A percentile compares a stretch with the other conserved stretches of the same genome.
These are phyloP conservation scores for Euphorbia tirucalli DNA, from an alignment of 345 rosid genomes.

Conservation along the genomic window DNA sequence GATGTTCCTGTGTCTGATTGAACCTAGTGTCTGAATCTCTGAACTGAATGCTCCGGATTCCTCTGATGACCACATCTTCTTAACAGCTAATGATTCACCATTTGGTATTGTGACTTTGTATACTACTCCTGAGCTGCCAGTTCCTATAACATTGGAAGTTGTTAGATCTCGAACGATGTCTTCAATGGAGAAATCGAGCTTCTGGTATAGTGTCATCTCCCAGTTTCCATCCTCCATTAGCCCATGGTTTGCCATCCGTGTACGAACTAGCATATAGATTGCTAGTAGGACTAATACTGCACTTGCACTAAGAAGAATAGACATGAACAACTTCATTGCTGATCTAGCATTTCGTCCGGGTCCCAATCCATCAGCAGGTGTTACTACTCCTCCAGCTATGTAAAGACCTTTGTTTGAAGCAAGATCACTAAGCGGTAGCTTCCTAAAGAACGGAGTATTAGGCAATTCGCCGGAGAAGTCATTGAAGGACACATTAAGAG, in stretches of 20 bases:
- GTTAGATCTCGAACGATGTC: slow-evolving; percentile 60
- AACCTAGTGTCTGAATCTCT: slow-evolving; percentile 78
- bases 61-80: slow-evolving; percentile 91
- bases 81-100: slow-evolving; percentile 80
- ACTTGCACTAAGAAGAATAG: slow-evolving; percentile 61
- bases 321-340: slow-evolving; percentile 55
- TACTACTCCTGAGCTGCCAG: slow-evolving; percentile 95
- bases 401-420: slow-evolving; percentile 66
- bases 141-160: slow-evolving; percentile 85
- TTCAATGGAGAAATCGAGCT: slow-evolving; percentile 74
- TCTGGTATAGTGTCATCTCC: slow-evolving; percentile 82
- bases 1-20: slow-evolving; percentile 79
- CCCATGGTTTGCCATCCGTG: slow-evolving; percentile 31
- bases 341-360: slow-evolving; percentile 36
- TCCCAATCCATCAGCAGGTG: slow-evolving; percentile 40
- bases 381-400: slow-evolving; percentile 39
- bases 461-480: slow-evolving; percentile 87
- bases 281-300: slow-evolving; percentile 59
- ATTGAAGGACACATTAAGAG: slow-evolving; percentile 88
- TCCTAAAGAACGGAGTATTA: slow-evolving; percentile 67
- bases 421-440: slow-evolving; percentile 74
- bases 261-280: slow-evolving; percentile 52
- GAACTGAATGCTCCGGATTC: slow-evolving; percentile 79
- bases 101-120: slow-evolving; percentile 66
- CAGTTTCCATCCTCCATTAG: slow-evolving; percentile 48